phyloP scores from a whole-genome alignment of 2,329 filamentous ascomycete species.

The Sporothrix euskadiensis region DNA sequence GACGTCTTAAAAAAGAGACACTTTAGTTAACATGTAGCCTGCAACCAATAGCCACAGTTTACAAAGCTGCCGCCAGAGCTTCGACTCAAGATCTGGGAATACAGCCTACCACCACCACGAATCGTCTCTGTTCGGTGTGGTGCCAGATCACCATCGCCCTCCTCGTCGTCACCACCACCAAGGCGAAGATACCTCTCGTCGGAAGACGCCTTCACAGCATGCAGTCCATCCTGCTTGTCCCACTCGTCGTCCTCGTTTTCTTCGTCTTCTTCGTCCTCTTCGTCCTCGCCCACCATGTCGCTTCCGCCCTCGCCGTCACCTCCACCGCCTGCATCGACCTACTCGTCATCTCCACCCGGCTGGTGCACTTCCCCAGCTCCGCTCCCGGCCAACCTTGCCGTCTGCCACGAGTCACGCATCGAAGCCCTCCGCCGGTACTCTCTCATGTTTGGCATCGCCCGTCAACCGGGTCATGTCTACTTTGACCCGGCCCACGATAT shows the following conservation, averaged over 20 bases:
- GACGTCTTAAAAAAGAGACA: not conserved
- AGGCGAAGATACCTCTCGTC: constrained; percentile 10
- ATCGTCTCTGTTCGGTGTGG: constrained; percentile 47
- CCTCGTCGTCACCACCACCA: constrained; percentile 30
- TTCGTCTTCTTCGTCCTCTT: not conserved
- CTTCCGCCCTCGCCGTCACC: not conserved
- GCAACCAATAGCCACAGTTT: constrained; percentile 44
- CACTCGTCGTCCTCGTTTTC: not conserved
- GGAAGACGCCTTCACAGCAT: not conserved
- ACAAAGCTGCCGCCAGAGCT: constrained; percentile 49
- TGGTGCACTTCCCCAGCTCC: constrained; percentile 47
- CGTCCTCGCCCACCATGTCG: not conserved
- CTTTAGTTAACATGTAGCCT: not conserved
- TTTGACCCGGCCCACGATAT: constrained; percentile 47
- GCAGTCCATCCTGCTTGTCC: constrained; percentile 29
- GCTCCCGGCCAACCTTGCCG: constrained; percentile 49
- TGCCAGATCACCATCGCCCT: not conserved
- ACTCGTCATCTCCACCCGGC: constrained; percentile 12
- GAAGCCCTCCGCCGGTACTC: constrained; percentile 47
- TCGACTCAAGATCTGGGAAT: constrained; percentile 51
- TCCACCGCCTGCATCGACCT: constrained; percentile 25
- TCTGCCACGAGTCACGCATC: constrained; percentile 49
- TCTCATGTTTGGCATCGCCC: constrained; percentile 47
- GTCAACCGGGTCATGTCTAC: constrained; percentile 45
- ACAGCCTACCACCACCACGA: constrained; percentile 47